phyloP scores from a whole-genome alignment of 2,329 filamentous ascomycete genomes.

The Sordariomycetes sp. region DNA sequence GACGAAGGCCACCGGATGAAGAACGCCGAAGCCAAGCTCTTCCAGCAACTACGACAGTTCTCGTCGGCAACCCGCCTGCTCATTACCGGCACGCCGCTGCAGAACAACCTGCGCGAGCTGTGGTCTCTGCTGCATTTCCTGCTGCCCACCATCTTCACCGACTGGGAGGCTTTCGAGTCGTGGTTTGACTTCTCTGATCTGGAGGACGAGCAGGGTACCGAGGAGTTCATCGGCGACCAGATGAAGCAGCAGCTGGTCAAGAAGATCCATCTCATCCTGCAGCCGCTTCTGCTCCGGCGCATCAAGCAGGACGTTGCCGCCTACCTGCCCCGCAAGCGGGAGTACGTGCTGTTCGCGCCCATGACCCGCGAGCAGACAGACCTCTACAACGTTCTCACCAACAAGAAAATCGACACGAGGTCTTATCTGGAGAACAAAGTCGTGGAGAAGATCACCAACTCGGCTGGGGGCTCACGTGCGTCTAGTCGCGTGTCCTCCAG shows the following conservation, averaged over 20 bases:
- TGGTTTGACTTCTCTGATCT: slow-evolving; percentile 98
- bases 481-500: slow-evolving; percentile 19
- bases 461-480: slow-evolving; percentile 10
- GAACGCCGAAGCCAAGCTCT: slow-evolving; percentile 88
- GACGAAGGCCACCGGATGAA: slow-evolving; percentile 97
- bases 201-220: slow-evolving; percentile 70
- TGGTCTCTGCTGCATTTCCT: slow-evolving; percentile 95
- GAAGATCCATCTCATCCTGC: slow-evolving; percentile 86
- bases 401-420: slow-evolving; percentile 51
- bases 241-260: slow-evolving; percentile 44
- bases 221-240: slow-evolving; percentile 71
- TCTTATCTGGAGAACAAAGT: slow-evolving; percentile 78
- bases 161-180: slow-evolving; percentile 83
- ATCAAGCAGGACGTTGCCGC: slow-evolving; percentile 91
- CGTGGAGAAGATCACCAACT: slow-evolving; percentile 47
- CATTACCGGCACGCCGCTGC: slow-evolving; percentile 89
- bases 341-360: slow-evolving; percentile 91
- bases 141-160: slow-evolving; percentile 84
- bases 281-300: slow-evolving; percentile 78
- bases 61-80: slow-evolving; percentile 83
- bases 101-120: slow-evolving; percentile 90
- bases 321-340: slow-evolving; percentile 87
- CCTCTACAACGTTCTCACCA: slow-evolving; percentile 61
- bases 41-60: slow-evolving; percentile 81
- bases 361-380: slow-evolving; percentile 87